Base-by-base conservation (phyloP, 2,329 filamentous ascomycete species). In the Coniochaeta hoffmannii region DNA sequence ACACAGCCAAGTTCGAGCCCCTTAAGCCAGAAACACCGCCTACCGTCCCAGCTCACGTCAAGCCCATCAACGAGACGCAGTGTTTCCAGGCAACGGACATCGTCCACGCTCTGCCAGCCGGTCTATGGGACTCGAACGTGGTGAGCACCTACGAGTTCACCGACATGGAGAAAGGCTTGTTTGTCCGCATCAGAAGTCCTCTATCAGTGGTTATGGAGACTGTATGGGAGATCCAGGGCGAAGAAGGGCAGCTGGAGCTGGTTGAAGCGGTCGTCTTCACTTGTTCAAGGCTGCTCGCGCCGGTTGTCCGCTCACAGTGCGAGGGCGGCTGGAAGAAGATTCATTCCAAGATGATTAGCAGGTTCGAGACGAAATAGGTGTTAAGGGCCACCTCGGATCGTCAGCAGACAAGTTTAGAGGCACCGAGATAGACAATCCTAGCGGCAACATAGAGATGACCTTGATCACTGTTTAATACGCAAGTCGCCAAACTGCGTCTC, bases 91-190 rank as follows among this genome's bases (percentile, higher is more conserved):
- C 82, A 24, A 77, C 72, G 7, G 76, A 79, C 59, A 68, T 72
- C 35, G 71, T 81, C 8, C 77, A 81, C 61, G 71, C 77, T 35
- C 69, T 82, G 24, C 79, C 79, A 3, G 77, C 77, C 14, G 78
- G 79, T 2, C 69, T 83, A 28, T 82, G 78, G 78, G 78, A 79
- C 62, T 76, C 72, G 53, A 75, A 76, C 50, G 76, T 82, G 7
- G 71, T 77, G 53, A 81, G 78, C 68, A 74, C 66, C 6, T 79
- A 80, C 62, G 79, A 82, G 66, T 77, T 82, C 58, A 75, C 77
- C 17, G 67, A 80, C 58, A 67, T 77, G 17, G 68, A 68, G n/a
- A 70, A 66, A 28, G 80, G 80, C 17, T 61, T 79, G 7, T 82
- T 80, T 63, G 75, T 79, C 41, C 68, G 79, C 10, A 76, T 82